These are phyloP conservation scores for Colletotrichum sp. DNA, from an alignment of 2,329 filamentous ascomycete genomes.

Conservation along the genomic window DNA sequence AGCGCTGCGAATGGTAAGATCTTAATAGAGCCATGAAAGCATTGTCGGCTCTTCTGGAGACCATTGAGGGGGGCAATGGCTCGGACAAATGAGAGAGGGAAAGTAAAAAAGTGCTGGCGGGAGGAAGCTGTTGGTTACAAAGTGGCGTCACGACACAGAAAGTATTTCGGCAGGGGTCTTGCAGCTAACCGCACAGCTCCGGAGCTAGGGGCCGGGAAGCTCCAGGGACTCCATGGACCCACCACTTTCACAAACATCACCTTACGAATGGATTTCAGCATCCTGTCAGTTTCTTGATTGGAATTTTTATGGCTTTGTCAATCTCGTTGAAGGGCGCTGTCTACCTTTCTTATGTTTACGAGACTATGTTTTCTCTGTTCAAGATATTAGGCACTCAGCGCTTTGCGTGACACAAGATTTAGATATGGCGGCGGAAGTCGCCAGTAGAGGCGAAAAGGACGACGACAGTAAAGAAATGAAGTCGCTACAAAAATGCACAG, in stretches of 20 bases:
- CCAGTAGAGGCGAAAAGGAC: not conserved
- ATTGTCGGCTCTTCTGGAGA: not conserved
- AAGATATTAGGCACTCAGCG: not conserved
- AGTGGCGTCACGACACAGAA: conserved; percentile 10
- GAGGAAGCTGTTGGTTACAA: not conserved
- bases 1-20: conserved; percentile 12
- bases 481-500: not conserved
- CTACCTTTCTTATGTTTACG: not conserved
- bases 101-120: not conserved
- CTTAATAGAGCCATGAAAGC: conserved; percentile 16
- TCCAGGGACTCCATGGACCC: not conserved
- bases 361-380: not conserved
- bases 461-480: not conserved
- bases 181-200: not conserved
- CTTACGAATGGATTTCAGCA: not conserved
- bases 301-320: not conserved
- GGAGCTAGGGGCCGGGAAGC: not conserved
- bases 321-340: not conserved
- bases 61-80: conserved; percentile 1
- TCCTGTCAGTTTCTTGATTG: not conserved
- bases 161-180: not conserved
- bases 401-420: not conserved
- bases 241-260: not conserved
- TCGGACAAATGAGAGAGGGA: not conserved
- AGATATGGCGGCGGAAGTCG: not conserved